Percentiles rank a stretch among this genome's conserved stretches.
Evolutionary conservation across 78 protist genomes (phyloP).

Genomic region (Goniomonas avonlea): DNA sequence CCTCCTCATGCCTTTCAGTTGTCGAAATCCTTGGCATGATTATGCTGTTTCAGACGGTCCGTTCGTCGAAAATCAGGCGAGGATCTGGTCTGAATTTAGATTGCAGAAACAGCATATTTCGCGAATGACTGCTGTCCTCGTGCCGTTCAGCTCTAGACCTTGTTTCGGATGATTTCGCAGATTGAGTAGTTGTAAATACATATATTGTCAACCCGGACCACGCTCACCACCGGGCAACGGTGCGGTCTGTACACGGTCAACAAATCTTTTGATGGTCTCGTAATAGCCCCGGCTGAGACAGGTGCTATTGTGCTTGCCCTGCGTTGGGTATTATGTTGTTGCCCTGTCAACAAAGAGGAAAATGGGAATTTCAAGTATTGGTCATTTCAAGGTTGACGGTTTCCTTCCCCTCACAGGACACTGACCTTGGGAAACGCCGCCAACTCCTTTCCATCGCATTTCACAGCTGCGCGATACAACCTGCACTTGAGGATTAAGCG

Average conservation of each 20-base stretch:
- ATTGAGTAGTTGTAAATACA: not conserved
- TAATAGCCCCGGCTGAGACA: constrained; percentile 18
- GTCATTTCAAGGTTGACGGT: no score
- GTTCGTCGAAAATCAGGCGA: no score
- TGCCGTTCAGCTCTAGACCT: no score
- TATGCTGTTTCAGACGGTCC: no score
- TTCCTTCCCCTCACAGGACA: no score
- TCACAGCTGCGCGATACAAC: not conserved
- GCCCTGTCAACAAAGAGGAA: not conserved
- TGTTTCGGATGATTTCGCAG: no score
- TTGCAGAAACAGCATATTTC: no score
- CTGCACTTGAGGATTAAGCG: not conserved
- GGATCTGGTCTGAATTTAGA: no score
- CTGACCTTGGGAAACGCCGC: constrained; percentile 18
- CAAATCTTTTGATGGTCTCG: not conserved
- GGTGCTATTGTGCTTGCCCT: constrained; percentile 21
- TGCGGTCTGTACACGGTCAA: not conserved
- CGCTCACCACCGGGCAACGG: no score
- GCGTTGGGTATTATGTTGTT: not conserved
- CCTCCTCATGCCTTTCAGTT: no score
- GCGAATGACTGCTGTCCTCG: no score
- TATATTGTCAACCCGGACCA: not conserved
- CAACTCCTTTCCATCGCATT: not conserved
- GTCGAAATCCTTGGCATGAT: no score
- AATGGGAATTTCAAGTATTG: not conserved